Evolutionary conservation across 345 rosid genomes (phyloP).

Genomic region (Aquilaria sinensis): DNA sequence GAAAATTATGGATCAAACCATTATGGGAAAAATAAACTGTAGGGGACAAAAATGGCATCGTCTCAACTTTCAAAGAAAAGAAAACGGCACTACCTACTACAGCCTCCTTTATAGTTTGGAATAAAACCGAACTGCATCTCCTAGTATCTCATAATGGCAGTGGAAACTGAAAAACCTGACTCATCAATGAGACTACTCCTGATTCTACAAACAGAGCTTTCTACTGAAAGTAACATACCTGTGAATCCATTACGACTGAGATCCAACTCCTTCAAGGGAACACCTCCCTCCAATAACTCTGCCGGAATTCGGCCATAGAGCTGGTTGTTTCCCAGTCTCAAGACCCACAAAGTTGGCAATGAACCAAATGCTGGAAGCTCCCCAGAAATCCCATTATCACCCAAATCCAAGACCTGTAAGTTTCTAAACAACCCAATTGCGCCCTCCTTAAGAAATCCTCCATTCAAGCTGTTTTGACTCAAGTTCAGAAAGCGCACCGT

Average conservation of each 20-base stretch:
- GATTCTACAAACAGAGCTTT: background rate
- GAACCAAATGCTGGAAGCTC: slow-evolving; percentile 59
- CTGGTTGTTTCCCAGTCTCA: slow-evolving; percentile 60
- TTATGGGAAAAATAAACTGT: too few species aligned
- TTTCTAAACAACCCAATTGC: slow-evolving; percentile 56
- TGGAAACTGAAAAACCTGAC: background rate
- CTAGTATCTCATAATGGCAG: background rate
- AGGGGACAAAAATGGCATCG: background rate
- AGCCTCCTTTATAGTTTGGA: too few species aligned
- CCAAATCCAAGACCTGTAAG: slow-evolving; percentile 64
- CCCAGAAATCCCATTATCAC: slow-evolving; percentile 45
- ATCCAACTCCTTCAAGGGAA: slow-evolving; percentile 68
- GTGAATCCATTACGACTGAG: slow-evolving; percentile 85
- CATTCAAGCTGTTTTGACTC: slow-evolving; percentile 56
- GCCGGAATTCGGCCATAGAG: slow-evolving; percentile 54
- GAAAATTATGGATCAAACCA: too few species aligned
- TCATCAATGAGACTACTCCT: background rate
- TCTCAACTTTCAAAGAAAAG: background rate
- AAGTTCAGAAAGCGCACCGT: slow-evolving; percentile 57
- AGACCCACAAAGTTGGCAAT: slow-evolving; percentile 40
- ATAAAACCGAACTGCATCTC: background rate
- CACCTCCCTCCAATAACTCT: slow-evolving; percentile 52
- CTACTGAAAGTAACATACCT: slow-evolving; percentile 25
- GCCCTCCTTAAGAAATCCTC: slow-evolving; percentile 43
- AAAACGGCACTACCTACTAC: background rate